These are phyloP conservation scores for Phytophthora ramorum DNA, from an alignment of 352 stramenopile genomes.

Conservation along the genomic window DNA sequence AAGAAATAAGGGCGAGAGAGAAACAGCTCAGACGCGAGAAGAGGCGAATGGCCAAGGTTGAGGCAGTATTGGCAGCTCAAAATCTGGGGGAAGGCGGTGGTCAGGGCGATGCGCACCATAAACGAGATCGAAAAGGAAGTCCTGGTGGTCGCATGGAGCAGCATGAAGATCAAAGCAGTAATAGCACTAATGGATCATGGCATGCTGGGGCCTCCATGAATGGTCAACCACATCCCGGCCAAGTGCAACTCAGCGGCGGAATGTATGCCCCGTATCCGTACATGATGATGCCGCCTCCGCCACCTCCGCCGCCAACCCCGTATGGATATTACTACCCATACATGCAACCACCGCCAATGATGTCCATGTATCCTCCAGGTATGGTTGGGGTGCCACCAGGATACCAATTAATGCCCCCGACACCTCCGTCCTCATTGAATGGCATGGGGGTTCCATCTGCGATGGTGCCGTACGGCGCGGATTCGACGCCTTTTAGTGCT, in stretches of 20 bases:
- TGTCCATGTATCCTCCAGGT: conserved; percentile 38
- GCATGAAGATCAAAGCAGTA: conserved; percentile 13
- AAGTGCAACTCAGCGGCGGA: conserved; percentile 26
- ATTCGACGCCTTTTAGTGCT: conserved; percentile 21
- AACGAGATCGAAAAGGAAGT: not conserved
- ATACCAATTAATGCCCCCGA: conserved; percentile 26
- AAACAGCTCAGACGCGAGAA: conserved; percentile 47
- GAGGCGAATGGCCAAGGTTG: conserved; percentile 42
- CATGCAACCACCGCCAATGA: conserved; percentile 37
- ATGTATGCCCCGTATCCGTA: conserved; percentile 50
- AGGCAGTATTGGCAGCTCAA: conserved; percentile 48
- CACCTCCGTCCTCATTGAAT: conserved; percentile 27
- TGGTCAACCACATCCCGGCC: conserved; percentile 18
- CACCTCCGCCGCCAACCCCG: conserved; percentile 24
- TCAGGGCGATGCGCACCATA: conserved; percentile 2
- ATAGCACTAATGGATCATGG: not conserved
- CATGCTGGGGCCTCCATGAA: conserved; percentile 8
- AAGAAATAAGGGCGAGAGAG: conserved; percentile 26
- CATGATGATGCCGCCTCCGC: conserved; percentile 39
- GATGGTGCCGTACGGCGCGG: conserved; percentile 45
- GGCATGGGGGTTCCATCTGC: conserved; percentile 32
- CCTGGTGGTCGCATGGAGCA: not conserved
- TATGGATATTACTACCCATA: conserved; percentile 56
- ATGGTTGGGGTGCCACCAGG: conserved; percentile 27
- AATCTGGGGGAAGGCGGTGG: conserved; percentile 20